Conservation (phyloP, 345 rosid genomes). For the Salix exigua region DNA sequence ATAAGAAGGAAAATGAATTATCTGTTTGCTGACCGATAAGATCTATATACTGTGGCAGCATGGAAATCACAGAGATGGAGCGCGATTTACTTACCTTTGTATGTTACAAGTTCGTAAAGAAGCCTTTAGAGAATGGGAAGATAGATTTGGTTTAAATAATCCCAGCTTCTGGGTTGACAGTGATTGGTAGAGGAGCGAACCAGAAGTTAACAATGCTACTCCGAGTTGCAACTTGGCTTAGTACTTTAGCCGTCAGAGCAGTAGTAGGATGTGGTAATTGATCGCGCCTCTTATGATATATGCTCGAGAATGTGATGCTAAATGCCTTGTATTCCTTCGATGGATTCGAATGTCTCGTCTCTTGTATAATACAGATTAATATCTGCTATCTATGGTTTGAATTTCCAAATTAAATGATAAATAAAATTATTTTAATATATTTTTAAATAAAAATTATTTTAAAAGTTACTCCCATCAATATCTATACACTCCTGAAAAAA, state of each 20-base stretch:
- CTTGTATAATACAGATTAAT: neutral
- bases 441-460: too few relatives aligned
- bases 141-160: constrained; percentile 15
- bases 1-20: neutral
- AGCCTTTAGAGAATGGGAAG: constrained; percentile 26
- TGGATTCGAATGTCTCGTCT: neutral
- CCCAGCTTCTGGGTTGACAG: neutral
- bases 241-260: neutral
- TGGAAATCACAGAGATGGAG: constrained; percentile 32
- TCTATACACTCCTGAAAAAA: too few relatives aligned
- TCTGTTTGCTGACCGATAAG: neutral
- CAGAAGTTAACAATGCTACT: neutral
- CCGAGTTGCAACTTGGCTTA: neutral
- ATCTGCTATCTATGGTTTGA: neutral
- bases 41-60: constrained; percentile 10
- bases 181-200: neutral
- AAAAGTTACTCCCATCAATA: too few relatives aligned
- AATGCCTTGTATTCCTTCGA: neutral
- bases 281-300: neutral
- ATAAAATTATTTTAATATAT: too few relatives aligned
- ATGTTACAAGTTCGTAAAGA: constrained; percentile 32
- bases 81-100: constrained; percentile 24
- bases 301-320: neutral
- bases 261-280: neutral
- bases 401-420: neutral